Conservation (phyloP, 2,329 filamentous ascomycete genomes). For the Scedosporium minutisporum region DNA sequence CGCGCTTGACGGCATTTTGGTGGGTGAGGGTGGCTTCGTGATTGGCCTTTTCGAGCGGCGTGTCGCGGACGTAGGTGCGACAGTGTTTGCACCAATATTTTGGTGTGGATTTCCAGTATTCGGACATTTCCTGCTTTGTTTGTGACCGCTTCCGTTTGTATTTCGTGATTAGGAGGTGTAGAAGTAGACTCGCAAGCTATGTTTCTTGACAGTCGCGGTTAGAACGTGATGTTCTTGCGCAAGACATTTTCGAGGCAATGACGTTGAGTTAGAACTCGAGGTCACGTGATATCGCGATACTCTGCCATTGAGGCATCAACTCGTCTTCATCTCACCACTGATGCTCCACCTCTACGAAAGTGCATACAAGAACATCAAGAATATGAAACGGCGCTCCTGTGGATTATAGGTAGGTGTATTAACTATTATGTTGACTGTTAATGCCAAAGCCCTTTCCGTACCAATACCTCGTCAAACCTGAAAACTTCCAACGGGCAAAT, state of each 20-base stretch:
- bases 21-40: constrained; percentile 83
- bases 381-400: no score
- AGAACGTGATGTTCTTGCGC: no score
- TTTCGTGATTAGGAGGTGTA: not conserved
- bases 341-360: no score
- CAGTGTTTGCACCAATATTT: constrained; percentile 99
- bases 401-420: no score
- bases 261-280: not conserved
- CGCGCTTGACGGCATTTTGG: constrained; percentile 78
- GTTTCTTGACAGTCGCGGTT: not conserved
- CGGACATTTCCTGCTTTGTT: constrained; percentile 55
- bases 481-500: no score
- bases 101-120: constrained; percentile 98
- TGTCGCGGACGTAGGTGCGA: constrained; percentile 81
- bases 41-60: constrained; percentile 77
- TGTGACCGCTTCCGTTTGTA: not conserved
- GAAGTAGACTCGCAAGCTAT: not conserved
- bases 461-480: no score
- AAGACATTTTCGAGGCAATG: not conserved
- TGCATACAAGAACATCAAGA: no score
- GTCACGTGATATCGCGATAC: not conserved
- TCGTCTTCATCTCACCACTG: no score
- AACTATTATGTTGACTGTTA: no score
- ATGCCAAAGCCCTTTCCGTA: no score
- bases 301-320: no score